Conservation (phyloP, 1,284 basidiomycete species). For the Ustilago vetiveriae region DNA sequence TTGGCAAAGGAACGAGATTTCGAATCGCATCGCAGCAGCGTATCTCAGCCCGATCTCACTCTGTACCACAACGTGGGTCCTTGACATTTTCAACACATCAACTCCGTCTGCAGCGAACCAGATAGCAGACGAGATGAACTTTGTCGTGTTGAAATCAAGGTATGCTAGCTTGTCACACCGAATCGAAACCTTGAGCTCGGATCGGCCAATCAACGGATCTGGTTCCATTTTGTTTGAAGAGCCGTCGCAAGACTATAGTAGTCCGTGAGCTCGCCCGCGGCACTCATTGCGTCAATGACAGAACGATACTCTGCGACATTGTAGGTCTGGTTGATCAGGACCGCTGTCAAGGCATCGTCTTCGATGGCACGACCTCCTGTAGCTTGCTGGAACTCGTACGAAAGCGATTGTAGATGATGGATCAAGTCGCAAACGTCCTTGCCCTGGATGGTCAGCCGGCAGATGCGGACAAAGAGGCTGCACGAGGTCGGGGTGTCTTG, state of each 20-base stretch:
- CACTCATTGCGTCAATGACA: conserved; percentile 15
- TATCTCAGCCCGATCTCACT: no score
- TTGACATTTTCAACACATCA: no score
- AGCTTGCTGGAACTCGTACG: conserved; percentile 22
- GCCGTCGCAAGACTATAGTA: conserved; percentile 22
- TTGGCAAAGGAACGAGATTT: no score
- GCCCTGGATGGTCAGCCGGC: conserved; percentile 19
- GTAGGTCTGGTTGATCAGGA: conserved; percentile 26
- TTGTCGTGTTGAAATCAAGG: no score
- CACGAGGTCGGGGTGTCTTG: conserved; percentile 19
- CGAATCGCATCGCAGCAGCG: no score
- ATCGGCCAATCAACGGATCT: not conserved
- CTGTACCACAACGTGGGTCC: no score
- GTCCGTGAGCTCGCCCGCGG: conserved; percentile 8
- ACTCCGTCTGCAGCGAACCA: no score
- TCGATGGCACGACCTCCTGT: conserved; percentile 15
- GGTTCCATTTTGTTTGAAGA: conserved; percentile 3
- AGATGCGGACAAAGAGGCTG: conserved; percentile 30
- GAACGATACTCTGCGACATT: conserved; percentile 18
- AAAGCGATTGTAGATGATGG: conserved; percentile 17
- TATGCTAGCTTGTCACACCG: no score
- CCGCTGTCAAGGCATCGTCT: conserved; percentile 23
- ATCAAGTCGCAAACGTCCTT: conserved; percentile 31
- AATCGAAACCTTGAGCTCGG: no score
- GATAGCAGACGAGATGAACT: no score